Evolutionary conservation across 306 rosid genomes (phyloP).

Genomic region (Cicer chorassanicum): DNA sequence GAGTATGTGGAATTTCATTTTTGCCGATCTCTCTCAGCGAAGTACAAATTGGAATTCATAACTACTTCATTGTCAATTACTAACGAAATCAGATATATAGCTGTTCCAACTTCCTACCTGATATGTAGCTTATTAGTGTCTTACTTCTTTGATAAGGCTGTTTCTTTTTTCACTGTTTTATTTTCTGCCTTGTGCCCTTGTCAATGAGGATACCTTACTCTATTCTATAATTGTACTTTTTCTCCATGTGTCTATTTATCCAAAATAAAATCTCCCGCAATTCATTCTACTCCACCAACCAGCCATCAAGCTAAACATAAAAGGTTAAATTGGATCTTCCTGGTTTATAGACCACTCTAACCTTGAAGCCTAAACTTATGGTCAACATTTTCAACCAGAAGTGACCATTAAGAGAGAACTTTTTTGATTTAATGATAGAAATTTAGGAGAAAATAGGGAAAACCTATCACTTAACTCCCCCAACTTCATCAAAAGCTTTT

Average conservation of each 20-base stretch:
- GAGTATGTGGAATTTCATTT: not conserved
- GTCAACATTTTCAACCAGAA: conserved; percentile 18
- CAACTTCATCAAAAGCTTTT: conserved; percentile 1
- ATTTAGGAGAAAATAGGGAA: too few relatives aligned
- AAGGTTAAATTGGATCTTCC: not conserved
- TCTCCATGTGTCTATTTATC: not conserved
- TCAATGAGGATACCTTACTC: conserved; percentile 11
- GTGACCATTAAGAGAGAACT: conserved; percentile 30
- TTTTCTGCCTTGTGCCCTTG: conserved; percentile 29
- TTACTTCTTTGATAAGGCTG: conserved; percentile 14
- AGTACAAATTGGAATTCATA: not conserved
- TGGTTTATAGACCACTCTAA: not conserved
- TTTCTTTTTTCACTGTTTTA: conserved; percentile 18
- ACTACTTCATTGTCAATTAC: conserved; percentile 1
- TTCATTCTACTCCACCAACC: conserved; percentile 1
- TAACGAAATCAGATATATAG: conserved; percentile 9
- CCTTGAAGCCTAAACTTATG: conserved; percentile 22
- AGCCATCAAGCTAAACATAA: not conserved
- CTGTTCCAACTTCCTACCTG: not conserved
- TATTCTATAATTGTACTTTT: not conserved
- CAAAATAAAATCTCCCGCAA: conserved; percentile 14
- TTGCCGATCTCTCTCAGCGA: not conserved
- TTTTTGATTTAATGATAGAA: not conserved
- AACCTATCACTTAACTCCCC: not conserved
- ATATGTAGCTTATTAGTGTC: conserved; percentile 15